Percentiles rank a stretch among this genome's conserved stretches.
phyloP scores from a whole-genome alignment of 305 asterid species.

The Striga hermonthica region DNA sequence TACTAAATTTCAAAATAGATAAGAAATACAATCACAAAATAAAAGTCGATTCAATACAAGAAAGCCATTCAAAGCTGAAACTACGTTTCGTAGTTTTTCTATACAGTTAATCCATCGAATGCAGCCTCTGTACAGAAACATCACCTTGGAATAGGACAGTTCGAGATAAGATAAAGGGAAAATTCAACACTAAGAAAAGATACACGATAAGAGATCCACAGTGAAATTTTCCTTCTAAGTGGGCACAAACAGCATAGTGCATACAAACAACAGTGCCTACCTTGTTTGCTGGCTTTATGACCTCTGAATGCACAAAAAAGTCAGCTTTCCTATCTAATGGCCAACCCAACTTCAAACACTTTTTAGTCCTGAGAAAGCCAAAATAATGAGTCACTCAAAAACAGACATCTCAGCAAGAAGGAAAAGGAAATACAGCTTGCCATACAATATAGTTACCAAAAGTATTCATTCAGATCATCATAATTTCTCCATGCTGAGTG shows the following conservation, averaged over 20 bases:
- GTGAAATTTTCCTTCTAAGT: background rate
- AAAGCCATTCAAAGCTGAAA: too few species aligned
- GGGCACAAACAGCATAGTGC: conserved; percentile 9
- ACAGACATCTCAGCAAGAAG: conserved; percentile 10
- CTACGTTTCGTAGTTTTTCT: too few species aligned
- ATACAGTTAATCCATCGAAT: background rate
- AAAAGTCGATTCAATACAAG: background rate
- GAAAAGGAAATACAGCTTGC: conserved; percentile 25
- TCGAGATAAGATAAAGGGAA: background rate
- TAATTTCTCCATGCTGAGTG: conserved; percentile 98
- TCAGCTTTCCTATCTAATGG: conserved; percentile 74
- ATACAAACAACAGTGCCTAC: conserved; percentile 34
- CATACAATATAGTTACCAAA: conserved; percentile 63
- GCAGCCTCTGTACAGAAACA: background rate
- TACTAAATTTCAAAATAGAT: conserved; percentile 2
- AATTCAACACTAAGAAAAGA: background rate
- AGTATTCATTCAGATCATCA: conserved; percentile 94
- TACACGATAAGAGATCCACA: background rate
- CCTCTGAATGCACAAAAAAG: conserved; percentile 77
- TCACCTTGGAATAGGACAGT: background rate
- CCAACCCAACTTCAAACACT: conserved; percentile 86
- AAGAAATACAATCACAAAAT: conserved; percentile 11
- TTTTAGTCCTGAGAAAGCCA: conserved; percentile 56
- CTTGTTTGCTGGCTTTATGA: conserved; percentile 43
- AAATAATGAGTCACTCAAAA: conserved; percentile 27